A percentile compares a stretch with the other conserved stretches of the same genome.
These are phyloP conservation scores for Brassica cretica DNA, from an alignment of 345 rosid species.

Conservation along the genomic window DNA sequence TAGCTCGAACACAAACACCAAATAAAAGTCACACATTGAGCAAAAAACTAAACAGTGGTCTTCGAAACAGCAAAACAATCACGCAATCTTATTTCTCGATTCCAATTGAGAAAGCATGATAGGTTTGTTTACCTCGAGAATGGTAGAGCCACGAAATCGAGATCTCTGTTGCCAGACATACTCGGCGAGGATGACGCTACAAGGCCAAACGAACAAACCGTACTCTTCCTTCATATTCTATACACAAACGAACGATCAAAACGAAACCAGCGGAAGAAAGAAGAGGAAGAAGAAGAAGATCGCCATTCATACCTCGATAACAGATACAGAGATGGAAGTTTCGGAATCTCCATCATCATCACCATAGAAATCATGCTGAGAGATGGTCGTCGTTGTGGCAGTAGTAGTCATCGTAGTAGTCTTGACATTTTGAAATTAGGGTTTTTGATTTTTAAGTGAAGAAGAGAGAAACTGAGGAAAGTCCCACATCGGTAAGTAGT, in stretches of 20 bases:
- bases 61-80: too few relatives aligned
- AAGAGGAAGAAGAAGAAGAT: conserved; percentile 4
- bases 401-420: conserved; percentile 31
- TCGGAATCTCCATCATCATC: conserved; percentile 42
- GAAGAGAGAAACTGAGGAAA: background rate
- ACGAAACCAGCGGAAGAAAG: background rate
- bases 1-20: background rate
- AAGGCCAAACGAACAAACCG: conserved; percentile 89
- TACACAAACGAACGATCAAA: background rate
- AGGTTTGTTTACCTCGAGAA: conserved; percentile 52
- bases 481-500: background rate
- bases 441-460: background rate
- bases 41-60: too few relatives aligned
- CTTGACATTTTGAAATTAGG: background rate
- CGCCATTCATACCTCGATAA: conserved; percentile 59
- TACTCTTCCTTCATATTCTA: conserved; percentile 90
- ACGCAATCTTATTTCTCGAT: background rate
- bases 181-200: conserved; percentile 81
- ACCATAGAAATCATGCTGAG: conserved; percentile 54
- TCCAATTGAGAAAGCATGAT: background rate
- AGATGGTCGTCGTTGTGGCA: conserved; percentile 44
- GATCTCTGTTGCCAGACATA: conserved; percentile 84
- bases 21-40: too few relatives aligned
- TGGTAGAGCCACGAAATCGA: conserved; percentile 50
- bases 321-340: conserved; percentile 53